Base-by-base conservation (phyloP, 2,329 filamentous ascomycete species). In the Colletotrichum lentis region DNA sequence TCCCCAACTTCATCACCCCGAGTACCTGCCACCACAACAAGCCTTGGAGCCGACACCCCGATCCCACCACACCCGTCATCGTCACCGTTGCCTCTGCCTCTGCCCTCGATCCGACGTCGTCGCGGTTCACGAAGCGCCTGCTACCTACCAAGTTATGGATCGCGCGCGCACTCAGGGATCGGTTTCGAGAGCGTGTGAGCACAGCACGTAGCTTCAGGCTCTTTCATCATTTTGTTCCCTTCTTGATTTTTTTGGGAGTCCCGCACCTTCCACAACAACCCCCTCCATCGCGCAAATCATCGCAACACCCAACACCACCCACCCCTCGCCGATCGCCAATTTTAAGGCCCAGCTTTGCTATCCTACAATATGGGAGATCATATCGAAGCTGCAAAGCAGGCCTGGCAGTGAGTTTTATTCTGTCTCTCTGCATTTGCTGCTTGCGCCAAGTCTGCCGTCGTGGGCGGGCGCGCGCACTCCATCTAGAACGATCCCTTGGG, bases 371-470 rank as follows among this genome's bases (percentile, higher is more conserved):
- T 69, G 67, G 67, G 39, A 20, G 67, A 67, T n/a, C 67, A 67
- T 20, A 53, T 49, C n/a, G 57, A 67, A 24, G 58, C 76, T 72
- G 79, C 80, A 67, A 75, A 74, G 73, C 74, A 78, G 69, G 72
- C 75, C 64, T 81, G 79, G 80, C 78, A 78, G 79, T 81, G 77
- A 74, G 79, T 46, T 52, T 10, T 59, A 4, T 22, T n/a, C n/a
- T 50, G 24, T 54, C 24, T 39, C 8, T 14, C 58, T 41, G n/a
- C 37, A 7, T n/a, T 39, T 41, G 11, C 12, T 3, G 20, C 14
- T 18, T 39, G 56, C 20, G 56, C 56, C 56, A 59, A 39, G 56
- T 46, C 43, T 58, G n/a, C 31, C 43, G 35, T 24, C 3, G 14
- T 14, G 35, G 22, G 14, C 27, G 20, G 27, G 14, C 31, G 16